Evolutionary conservation across 306 rosid genomes (phyloP).

Genomic region (Fagus crenata): DNA sequence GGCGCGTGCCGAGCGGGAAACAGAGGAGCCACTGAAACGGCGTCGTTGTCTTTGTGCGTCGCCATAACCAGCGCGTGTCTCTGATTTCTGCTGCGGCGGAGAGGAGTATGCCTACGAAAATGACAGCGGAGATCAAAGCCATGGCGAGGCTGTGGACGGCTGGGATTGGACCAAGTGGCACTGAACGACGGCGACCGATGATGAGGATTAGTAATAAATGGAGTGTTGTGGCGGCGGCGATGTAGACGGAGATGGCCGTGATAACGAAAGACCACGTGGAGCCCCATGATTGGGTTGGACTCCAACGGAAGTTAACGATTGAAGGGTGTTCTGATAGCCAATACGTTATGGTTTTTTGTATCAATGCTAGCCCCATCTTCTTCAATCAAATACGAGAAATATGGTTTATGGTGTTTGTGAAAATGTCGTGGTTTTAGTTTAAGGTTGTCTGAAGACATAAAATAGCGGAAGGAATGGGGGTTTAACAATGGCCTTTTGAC

Average conservation of each 20-base stretch:
- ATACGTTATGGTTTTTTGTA: conserved; percentile 30
- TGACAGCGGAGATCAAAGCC: conserved; percentile 42
- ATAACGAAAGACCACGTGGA: conserved; percentile 69
- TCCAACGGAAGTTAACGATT: conserved; percentile 64
- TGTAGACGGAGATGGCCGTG: conserved; percentile 47
- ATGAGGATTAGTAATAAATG: conserved; percentile 41
- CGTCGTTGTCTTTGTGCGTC: conserved; percentile 50
- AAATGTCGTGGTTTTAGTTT: not conserved
- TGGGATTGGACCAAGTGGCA: conserved; percentile 62
- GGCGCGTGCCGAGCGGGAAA: conserved; percentile 72
- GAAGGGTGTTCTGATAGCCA: conserved; percentile 62
- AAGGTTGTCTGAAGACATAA: too few species aligned
- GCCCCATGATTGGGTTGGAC: conserved; percentile 58
- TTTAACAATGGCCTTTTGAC: too few species aligned
- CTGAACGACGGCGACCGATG: conserved; percentile 32
- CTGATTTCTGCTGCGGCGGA: conserved; percentile 61
- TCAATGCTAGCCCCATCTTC: conserved; percentile 8
- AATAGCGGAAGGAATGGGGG: too few species aligned
- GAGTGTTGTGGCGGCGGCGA: conserved; percentile 37
- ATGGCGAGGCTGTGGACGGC: conserved; percentile 61
- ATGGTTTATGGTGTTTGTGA: not conserved
- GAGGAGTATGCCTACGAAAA: conserved; percentile 56
- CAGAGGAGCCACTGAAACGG: conserved; percentile 78
- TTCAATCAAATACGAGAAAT: too few species aligned
- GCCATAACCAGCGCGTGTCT: conserved; percentile 81